These are phyloP conservation scores for Dalechampia spathulata DNA, from an alignment of 441 rosid genomes.

Conservation along the genomic window DNA sequence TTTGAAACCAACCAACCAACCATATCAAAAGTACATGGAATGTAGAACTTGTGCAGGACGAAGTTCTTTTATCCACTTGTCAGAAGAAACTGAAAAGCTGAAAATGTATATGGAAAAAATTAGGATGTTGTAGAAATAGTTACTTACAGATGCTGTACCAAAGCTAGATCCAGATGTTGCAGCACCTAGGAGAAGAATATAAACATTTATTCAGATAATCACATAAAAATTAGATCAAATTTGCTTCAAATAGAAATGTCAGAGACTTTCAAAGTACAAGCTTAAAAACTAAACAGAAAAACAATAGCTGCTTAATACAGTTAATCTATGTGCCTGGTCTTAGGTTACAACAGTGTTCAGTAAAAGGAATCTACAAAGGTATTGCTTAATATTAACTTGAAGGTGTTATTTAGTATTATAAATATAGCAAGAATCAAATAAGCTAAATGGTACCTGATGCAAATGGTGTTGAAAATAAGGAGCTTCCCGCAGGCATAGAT, in stretches of 20 bases:
- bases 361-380: neutral
- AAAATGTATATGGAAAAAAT: too few species aligned
- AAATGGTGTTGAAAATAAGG: constrained; percentile 51
- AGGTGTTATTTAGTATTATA: too few species aligned
- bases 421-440: too few species aligned
- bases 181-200: constrained; percentile 35
- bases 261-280: neutral
- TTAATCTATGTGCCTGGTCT: neutral
- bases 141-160: constrained; percentile 69
- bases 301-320: neutral
- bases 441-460: too few species aligned
- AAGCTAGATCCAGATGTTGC: constrained; percentile 87
- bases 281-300: neutral
- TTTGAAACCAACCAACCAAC: neutral
- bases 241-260: neutral
- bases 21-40: neutral
- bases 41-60: too few species aligned
- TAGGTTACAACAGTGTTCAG: too few species aligned
- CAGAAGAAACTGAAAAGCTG: too few species aligned
- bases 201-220: constrained; percentile 11
- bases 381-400: too few species aligned
- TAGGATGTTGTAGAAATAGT: neutral
- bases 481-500: constrained; percentile 48
- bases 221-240: neutral
- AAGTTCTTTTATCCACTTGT: too few species aligned